Evolutionary conservation across 2,329 filamentous ascomycete species (phyloP).

Genomic region (Paecilomyces dactylethromorphus): DNA sequence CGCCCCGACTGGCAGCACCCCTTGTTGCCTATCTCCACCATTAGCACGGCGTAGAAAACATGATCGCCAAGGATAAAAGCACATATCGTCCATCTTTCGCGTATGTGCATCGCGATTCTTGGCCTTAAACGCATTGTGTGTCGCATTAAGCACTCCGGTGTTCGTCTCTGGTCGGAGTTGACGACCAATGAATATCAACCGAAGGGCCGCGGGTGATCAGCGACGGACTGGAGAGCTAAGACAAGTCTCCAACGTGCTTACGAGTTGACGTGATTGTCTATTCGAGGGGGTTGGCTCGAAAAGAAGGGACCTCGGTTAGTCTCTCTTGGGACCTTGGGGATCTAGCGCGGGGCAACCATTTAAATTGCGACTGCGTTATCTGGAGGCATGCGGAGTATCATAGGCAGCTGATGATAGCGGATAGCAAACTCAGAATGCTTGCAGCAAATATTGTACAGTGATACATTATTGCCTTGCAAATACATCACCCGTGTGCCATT

Average conservation of each 20-base stretch:
- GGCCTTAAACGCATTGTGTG: background rate
- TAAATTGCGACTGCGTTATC: background rate
- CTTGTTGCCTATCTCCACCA: background rate
- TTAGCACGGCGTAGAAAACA: background rate
- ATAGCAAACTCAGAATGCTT: background rate
- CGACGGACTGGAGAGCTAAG: background rate
- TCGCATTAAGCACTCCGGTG: background rate
- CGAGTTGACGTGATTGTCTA: background rate
- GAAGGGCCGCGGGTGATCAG: background rate
- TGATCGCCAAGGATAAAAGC: background rate
- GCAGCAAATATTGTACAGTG: background rate
- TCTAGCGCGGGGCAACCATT: constrained; percentile 3
- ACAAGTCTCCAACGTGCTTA: background rate
- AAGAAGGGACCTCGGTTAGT: background rate
- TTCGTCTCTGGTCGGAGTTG: background rate
- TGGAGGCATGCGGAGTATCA: background rate
- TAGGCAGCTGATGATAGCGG: too few relatives aligned
- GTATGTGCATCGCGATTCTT: background rate
- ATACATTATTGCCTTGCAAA: background rate
- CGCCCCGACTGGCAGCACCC: background rate
- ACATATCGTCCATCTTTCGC: background rate
- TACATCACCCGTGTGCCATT: background rate
- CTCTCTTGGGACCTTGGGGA: constrained; percentile 3
- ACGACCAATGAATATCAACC: background rate
- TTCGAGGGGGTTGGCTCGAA: background rate